Evolutionary conservation across 306 rosid genomes (phyloP).

Genomic region (Arachis stenosperma): DNA sequence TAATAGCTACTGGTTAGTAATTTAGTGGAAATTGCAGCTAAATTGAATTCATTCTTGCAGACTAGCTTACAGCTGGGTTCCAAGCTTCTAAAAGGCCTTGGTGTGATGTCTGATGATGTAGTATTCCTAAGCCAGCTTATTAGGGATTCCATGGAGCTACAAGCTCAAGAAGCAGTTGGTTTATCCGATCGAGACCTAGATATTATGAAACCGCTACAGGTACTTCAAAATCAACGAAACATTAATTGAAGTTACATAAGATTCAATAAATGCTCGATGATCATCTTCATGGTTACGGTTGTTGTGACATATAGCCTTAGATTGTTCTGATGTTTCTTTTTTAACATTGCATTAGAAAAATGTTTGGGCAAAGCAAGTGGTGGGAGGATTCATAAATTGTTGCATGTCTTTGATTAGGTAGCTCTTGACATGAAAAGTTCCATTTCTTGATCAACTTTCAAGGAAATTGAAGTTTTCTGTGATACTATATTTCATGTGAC

Average conservation of each 20-base stretch:
- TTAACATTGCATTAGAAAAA: constrained; percentile 12
- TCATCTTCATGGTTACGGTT: constrained; percentile 8
- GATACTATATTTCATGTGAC: constrained; percentile 28
- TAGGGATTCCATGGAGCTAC: constrained; percentile 88
- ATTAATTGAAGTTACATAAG: neutral
- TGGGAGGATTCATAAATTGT: too few relatives aligned
- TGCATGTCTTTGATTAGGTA: neutral
- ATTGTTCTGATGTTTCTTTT: constrained; percentile 2
- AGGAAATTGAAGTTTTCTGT: neutral
- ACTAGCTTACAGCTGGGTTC: constrained; percentile 96
- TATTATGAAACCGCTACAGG: constrained; percentile 82
- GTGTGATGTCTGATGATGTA: constrained; percentile 97
- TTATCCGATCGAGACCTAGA: constrained; percentile 57
- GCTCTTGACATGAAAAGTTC: neutral
- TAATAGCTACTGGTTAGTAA: neutral
- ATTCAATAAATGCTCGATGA: neutral
- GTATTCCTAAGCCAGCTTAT: constrained; percentile 78
- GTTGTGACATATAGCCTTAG: constrained; percentile 5
- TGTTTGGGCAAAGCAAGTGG: neutral
- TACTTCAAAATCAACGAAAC: constrained; percentile 39
- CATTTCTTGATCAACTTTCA: constrained; percentile 1
- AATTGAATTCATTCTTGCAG: constrained; percentile 57
- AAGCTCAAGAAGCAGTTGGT: constrained; percentile 74
- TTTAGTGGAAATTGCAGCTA: constrained; percentile 28
- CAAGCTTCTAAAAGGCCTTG: constrained; percentile 92